Percentiles rank a stretch among this genome's conserved stretches.
These are phyloP conservation scores for Plasmodium billcollinsi DNA, from an alignment of 169 alveolate species.

Conservation along the genomic window DNA sequence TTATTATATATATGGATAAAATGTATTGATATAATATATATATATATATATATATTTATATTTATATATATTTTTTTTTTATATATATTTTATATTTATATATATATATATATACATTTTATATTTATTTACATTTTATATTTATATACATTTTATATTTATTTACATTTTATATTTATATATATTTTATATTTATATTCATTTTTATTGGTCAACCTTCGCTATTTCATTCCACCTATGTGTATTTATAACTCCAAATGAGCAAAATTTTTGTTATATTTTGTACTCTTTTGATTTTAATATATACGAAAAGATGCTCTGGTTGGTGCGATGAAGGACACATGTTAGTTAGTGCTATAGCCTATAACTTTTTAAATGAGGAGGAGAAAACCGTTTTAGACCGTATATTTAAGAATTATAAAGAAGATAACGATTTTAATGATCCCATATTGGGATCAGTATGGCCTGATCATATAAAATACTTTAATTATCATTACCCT, in stretches of 20 bases:
- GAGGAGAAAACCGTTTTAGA: conserved; percentile 19
- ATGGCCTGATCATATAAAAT: conserved; percentile 83
- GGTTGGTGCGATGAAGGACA: conserved; percentile 77
- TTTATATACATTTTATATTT: neutral
- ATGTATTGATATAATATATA: no score
- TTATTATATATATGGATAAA: no score
- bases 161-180: neutral
- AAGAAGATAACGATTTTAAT: conserved; percentile 76
- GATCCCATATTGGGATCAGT: conserved; percentile 77
- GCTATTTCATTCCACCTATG: no score
- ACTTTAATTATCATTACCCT: conserved; percentile 16
- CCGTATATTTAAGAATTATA: conserved; percentile 39
- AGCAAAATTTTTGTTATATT: neutral
- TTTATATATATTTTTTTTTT: neutral
- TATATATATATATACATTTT: neutral
- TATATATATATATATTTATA: no score
- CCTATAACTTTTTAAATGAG: conserved; percentile 24
- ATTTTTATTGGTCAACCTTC: no score
- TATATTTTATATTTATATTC: neutral
- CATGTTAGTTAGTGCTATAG: conserved; percentile 56
- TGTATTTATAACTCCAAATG: no score
- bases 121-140: neutral
- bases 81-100: neutral
- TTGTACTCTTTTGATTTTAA: neutral
- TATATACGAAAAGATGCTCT: conserved; percentile 4